Evolutionary conservation across 345 rosid genomes (phyloP).

Genomic region (Mercurialis annua): DNA sequence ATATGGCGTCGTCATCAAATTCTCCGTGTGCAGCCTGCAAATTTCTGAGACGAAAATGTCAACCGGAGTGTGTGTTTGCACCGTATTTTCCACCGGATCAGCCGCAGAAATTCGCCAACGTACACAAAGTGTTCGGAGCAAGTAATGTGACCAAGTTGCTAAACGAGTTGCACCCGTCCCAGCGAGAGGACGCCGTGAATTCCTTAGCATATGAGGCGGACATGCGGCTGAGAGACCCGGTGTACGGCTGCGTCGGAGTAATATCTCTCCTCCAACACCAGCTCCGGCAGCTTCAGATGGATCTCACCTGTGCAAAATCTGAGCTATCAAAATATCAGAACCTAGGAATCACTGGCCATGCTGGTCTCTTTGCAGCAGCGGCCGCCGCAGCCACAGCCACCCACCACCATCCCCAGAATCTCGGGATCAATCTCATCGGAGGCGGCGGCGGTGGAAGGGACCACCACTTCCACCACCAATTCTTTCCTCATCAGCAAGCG

Average conservation of each 20-base stretch:
- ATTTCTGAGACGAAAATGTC: constrained; percentile 30
- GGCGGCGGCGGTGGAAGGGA: constrained; percentile 31
- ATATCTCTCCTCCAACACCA: constrained; percentile 32
- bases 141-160: constrained; percentile 29
- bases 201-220: constrained; percentile 33
- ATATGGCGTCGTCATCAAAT: constrained; percentile 29
- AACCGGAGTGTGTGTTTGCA: constrained; percentile 30
- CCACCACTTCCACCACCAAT: constrained; percentile 66
- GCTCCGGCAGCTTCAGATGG: constrained; percentile 32
- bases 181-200: constrained; percentile 33
- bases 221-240: constrained; percentile 32
- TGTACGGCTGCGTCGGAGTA: constrained; percentile 32
- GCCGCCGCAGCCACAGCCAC: constrained; percentile 48
- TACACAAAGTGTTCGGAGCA: constrained; percentile 32
- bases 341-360: constrained; percentile 42
- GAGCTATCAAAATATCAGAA: constrained; percentile 32
- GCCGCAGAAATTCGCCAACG: constrained; percentile 31
- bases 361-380: constrained; percentile 58
- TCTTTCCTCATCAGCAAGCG: constrained; percentile 62
- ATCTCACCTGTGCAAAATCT: constrained; percentile 31
- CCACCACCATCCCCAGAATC: constrained; percentile 45
- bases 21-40: constrained; percentile 34
- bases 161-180: constrained; percentile 32
- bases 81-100: constrained; percentile 35
- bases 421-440: constrained; percentile 61